Percentiles rank a stretch among this genome's conserved stretches.
Evolutionary conservation across 169 alveolate species (phyloP).

Genomic region (Plasmodium gallinaceum): DNA sequence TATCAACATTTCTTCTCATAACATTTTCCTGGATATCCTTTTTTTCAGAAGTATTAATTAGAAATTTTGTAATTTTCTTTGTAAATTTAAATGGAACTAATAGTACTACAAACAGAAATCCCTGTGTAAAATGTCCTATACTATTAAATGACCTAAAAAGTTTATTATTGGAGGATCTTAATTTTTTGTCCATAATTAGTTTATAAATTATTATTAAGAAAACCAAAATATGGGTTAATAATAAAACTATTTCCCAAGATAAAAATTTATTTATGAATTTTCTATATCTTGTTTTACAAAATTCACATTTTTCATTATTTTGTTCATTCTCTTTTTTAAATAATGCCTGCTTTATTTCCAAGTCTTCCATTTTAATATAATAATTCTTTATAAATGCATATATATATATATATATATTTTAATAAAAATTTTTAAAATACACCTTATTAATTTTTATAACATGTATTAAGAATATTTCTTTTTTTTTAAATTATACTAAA

Average conservation of each 20-base stretch:
- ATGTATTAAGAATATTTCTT: no score
- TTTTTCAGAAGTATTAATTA: constrained; percentile 1
- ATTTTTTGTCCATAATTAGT: constrained; percentile 17
- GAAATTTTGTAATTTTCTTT: constrained; percentile 13
- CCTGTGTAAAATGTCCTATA: constrained; percentile 56
- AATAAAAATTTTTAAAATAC: no score
- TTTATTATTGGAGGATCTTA: background rate
- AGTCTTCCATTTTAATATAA: constrained; percentile 27
- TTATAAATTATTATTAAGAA: constrained; percentile 36
- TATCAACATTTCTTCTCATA: background rate
- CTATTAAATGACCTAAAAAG: constrained; percentile 38
- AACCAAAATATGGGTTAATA: constrained; percentile 17
- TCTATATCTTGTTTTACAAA: constrained; percentile 19
- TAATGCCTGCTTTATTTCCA: constrained; percentile 17
- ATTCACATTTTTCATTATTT: constrained; percentile 11
- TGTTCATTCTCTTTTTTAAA: background rate
- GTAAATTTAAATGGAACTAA: constrained; percentile 51
- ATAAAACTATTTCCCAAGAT: constrained; percentile 48
- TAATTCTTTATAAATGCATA: background rate
- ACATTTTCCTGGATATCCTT: constrained; percentile 1
- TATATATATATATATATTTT: background rate
- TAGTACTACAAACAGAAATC: constrained; percentile 28
- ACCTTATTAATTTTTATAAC: no score
- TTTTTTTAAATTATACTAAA: no score
- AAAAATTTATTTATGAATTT: constrained; percentile 18